A percentile compares a stretch with the other conserved stretches of the same genome.
Conservation (phyloP, 2,329 filamentous ascomycete genomes). For the Aspergillus novofumigatus region DNA sequence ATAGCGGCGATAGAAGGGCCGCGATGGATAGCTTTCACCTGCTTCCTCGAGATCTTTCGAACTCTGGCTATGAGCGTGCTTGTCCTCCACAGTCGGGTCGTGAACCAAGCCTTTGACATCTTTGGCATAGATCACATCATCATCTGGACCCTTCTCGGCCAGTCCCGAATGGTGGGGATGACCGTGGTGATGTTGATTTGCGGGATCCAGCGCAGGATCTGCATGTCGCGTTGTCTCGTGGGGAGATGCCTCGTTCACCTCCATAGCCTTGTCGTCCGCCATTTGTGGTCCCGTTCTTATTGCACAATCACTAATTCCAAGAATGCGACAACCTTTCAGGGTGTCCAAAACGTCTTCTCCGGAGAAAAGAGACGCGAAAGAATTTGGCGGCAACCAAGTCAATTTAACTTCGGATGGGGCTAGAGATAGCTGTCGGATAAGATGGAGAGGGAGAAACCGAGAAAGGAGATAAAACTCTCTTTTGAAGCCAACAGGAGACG, state of each 20-base stretch:
- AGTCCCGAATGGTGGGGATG: conserved; percentile 33
- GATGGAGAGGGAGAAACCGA: neutral
- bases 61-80: conserved; percentile 26
- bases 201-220: conserved; percentile 36
- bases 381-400: neutral
- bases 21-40: conserved; percentile 28
- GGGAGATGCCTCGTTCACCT: neutral
- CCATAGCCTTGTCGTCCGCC: neutral
- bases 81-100: conserved; percentile 36
- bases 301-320: neutral
- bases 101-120: conserved; percentile 24
- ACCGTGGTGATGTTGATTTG: conserved; percentile 37
- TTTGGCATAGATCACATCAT: conserved; percentile 49
- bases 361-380: neutral
- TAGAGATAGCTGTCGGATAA: neutral
- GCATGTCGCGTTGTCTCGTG: neutral
- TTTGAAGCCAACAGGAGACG: neutral
- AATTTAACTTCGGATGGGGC: neutral
- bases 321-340: neutral
- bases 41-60: conserved; percentile 41
- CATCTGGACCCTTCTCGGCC: conserved; percentile 33
- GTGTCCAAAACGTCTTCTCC: neutral
- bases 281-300: neutral
- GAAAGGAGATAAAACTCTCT: neutral
- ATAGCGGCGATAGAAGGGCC: conserved; percentile 21